Base-by-base conservation (phyloP, 2,329 filamentous ascomycete species). In the Botrytis fragariae region DNA sequence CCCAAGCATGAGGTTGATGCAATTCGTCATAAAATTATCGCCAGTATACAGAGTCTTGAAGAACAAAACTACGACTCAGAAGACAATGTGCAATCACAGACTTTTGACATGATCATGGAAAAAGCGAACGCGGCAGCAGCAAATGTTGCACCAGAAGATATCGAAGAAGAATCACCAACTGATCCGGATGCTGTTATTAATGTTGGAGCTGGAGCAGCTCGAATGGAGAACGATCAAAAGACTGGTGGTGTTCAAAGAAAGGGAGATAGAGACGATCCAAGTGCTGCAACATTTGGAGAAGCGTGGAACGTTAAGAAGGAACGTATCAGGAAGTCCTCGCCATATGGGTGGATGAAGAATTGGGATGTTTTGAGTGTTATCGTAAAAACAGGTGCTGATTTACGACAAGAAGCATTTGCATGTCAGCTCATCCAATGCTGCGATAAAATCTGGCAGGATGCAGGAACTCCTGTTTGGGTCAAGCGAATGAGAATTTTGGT, bases 141-240 rank as follows among this genome's bases (percentile, higher is more conserved):
- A 8, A 84, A 84, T 20, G 83, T 84, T 25, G 84, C 84, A 12
- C 81, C 84, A 1, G 84, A 87, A 39, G 87, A 89, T 74, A 82
- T 90, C 4, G 88, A 90, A 64, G 87, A 88, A 25, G 88, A 87
- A 22, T 82, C 83, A 32, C 78, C 83, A 5, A 77, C 81, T 14
- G 83, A 84, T 5, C 77, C 82, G 6, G 83, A 84, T 5, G 82
- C 85, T 4, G 77, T 79, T 4, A 78, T 84, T 39, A 93, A 92
- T 77, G 86, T 90, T 22, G 92, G 89, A 73, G 92, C 92, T 16
- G 93, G 93, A 73, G 90, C 92, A 71, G 93, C 93, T 72, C 88
- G 93, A 73, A 96, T 96, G 93, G 93, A 96, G 81, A 96, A 96
- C 80, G 93, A 96, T 80, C 88, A 94, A 82, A 95, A 94, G 84